Percentiles rank a stretch among this genome's conserved stretches.
These are phyloP conservation scores for Gypsophila paniculata DNA, from an alignment of 179 eudicot species.

Conservation along the genomic window DNA sequence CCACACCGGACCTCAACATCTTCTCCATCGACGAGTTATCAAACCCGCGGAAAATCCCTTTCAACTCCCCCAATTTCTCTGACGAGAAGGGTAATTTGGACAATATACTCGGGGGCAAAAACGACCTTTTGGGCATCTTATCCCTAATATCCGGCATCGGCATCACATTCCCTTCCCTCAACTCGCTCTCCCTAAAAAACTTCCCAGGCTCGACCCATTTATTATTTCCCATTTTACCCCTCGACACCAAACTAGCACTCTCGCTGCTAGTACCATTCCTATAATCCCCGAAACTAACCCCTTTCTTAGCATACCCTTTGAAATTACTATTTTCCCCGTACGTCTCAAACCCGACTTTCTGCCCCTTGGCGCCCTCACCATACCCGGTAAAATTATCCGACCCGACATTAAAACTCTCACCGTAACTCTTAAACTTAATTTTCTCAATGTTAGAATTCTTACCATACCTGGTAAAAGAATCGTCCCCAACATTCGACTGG, in stretches of 20 bases:
- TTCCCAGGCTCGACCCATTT: conserved; percentile 78
- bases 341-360: conserved; percentile 41
- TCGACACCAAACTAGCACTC: background rate
- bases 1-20: conserved; percentile 42
- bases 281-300: conserved; percentile 43
- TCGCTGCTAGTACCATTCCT: conserved; percentile 25
- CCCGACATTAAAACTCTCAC: conserved; percentile 54
- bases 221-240: conserved; percentile 38
- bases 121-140: conserved; percentile 74
- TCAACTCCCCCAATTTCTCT: conserved; percentile 33
- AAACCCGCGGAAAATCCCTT: conserved; percentile 48
- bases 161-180: conserved; percentile 56
- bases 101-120: conserved; percentile 55
- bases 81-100: conserved; percentile 65
- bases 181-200: conserved; percentile 56
- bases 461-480: conserved; percentile 49
- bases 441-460: conserved; percentile 48
- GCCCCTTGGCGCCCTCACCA: conserved; percentile 45
- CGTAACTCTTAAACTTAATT: conserved; percentile 56
- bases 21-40: conserved; percentile 47
- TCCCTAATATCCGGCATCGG: conserved; percentile 77
- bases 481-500: conserved; percentile 64
- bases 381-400: conserved; percentile 62
- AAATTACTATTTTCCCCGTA: conserved; percentile 58
- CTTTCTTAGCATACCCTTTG: conserved; percentile 60